phyloP scores from a whole-genome alignment of 73 alveolate genomes.

The Diophrys sp. region DNA sequence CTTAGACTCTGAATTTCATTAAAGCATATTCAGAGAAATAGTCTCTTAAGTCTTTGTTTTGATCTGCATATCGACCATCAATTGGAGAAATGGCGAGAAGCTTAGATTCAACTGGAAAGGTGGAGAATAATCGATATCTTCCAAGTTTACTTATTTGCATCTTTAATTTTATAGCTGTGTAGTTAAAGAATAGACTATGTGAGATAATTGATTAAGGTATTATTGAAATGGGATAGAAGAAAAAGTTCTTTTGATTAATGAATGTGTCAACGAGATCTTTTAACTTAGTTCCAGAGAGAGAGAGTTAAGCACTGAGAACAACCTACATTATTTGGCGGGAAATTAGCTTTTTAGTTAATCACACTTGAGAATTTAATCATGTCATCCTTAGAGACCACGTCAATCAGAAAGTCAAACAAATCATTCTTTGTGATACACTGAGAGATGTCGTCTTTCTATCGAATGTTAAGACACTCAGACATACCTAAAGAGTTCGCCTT shows the following conservation, averaged over 20 bases:
- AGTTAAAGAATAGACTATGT: too few species aligned
- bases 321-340: not conserved
- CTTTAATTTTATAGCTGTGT: too few species aligned
- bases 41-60: conserved; percentile 54
- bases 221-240: too few species aligned
- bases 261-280: too few species aligned
- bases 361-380: conserved; percentile 12
- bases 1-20: conserved; percentile 75
- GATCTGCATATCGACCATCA: conserved; percentile 84
- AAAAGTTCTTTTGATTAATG: too few species aligned
- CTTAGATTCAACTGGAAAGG: not conserved
- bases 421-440: conserved; percentile 93
- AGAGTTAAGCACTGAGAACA: too few species aligned
- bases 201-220: too few species aligned
- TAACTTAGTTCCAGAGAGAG: too few species aligned
- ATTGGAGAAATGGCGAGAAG: conserved; percentile 80
- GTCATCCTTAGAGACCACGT: conserved; percentile 56
- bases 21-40: conserved; percentile 84
- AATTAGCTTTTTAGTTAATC: conserved; percentile 10
- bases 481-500: conserved; percentile 88
- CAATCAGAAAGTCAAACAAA: conserved; percentile 91
- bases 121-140: too few species aligned
- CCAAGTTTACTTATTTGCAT: too few species aligned
- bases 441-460: conserved; percentile 91
- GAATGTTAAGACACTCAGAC: not conserved